A percentile compares a stretch with the other conserved stretches of the same genome.
phyloP scores from a whole-genome alignment of 2,329 filamentous ascomycete species.

The Pseudogymnoascus sp. region DNA sequence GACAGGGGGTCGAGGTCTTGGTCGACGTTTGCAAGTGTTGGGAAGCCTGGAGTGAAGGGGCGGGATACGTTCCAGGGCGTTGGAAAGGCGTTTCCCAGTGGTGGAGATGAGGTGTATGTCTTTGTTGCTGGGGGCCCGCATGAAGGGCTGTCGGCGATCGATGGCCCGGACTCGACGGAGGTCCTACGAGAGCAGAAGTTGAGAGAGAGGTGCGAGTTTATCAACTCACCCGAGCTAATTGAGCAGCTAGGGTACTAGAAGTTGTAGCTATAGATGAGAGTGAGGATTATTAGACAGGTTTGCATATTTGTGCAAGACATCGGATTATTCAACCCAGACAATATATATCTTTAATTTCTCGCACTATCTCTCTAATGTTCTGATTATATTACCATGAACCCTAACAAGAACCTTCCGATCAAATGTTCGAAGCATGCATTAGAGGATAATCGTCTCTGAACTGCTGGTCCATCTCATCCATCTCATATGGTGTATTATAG shows the following conservation, averaged over 20 bases:
- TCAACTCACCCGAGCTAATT: slow-evolving; percentile 32
- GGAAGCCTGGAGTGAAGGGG: slow-evolving; percentile 28
- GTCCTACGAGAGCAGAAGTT: slow-evolving; percentile 34
- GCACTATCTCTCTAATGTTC: not conserved
- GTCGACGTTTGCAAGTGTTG: slow-evolving; percentile 39
- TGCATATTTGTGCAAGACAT: not conserved
- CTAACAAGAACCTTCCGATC: not conserved
- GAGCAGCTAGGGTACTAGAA: slow-evolving; percentile 25
- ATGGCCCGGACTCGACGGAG: slow-evolving; percentile 24
- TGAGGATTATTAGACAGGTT: not conserved
- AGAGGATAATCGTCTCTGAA: not conserved
- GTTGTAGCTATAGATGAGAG: not conserved
- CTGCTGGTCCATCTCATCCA: not conserved
- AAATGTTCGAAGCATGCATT: not conserved
- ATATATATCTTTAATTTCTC: not conserved
- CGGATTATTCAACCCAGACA: not conserved
- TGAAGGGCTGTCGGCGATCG: slow-evolving; percentile 37
- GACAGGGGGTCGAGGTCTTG: slow-evolving; percentile 39
- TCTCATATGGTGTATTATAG: not conserved
- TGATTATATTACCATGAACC: not conserved
- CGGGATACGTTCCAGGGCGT: slow-evolving; percentile 38
- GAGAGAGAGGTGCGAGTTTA: slow-evolving; percentile 41
- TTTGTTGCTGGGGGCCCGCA: slow-evolving; percentile 40
- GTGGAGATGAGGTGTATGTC: slow-evolving; percentile 24
- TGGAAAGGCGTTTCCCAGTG: slow-evolving; percentile 29